Evolutionary conservation across 83 land plant species (phyloP).

Genomic region (Picea mariana): DNA sequence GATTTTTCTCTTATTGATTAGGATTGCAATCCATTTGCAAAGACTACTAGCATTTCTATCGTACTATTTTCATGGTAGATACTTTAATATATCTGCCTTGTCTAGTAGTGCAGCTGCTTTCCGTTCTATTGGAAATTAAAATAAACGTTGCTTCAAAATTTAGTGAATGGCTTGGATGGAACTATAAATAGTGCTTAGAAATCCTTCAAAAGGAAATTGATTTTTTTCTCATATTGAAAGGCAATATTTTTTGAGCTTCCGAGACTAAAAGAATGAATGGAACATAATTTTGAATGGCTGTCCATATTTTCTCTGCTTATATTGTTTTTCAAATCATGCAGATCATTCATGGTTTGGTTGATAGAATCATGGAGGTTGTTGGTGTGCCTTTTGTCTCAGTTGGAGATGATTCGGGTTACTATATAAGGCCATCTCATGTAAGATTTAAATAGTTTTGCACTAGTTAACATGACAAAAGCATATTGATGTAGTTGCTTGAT

Average conservation of each 20-base stretch:
- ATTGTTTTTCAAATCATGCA: conserved; percentile 21
- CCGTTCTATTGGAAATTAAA: not conserved
- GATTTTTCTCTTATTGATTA: not conserved
- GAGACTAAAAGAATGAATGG: not conserved
- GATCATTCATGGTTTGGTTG: conserved; percentile 87
- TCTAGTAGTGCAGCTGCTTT: not conserved
- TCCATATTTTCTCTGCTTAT: not conserved
- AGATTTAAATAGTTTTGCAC: conserved; percentile 14
- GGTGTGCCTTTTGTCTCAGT: conserved; percentile 47
- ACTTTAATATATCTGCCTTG: not conserved
- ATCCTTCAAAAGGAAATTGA: not conserved
- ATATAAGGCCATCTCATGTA: conserved; percentile 70
- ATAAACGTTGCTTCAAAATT: not conserved
- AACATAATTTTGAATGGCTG: not conserved
- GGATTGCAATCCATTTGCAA: not conserved
- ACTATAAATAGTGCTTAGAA: not conserved
- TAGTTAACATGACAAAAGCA: not conserved
- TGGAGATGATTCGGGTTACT: conserved; percentile 55
- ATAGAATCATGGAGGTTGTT: conserved; percentile 82
- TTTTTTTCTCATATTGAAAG: not conserved
- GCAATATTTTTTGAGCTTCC: not conserved
- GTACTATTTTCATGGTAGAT: not conserved
- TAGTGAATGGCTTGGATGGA: not conserved
- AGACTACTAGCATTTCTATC: not conserved
- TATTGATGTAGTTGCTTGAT: not conserved